Percentiles rank a stretch among this genome's conserved stretches.
Conservation (phyloP, 768 basidiomycete genomes). For the Lactarius indigo region DNA sequence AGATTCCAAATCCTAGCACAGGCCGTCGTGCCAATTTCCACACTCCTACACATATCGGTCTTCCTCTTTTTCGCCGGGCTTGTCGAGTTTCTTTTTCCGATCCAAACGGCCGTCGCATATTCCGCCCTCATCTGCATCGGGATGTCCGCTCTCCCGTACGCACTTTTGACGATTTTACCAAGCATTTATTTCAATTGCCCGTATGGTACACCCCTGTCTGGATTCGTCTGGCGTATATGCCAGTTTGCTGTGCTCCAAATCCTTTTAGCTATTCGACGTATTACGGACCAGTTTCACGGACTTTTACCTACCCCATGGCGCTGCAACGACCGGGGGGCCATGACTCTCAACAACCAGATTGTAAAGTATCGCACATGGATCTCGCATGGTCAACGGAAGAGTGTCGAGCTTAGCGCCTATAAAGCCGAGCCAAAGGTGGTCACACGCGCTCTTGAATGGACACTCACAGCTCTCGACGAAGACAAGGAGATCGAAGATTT, state of each 20-base stretch:
- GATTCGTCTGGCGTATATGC: background rate
- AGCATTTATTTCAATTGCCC: background rate
- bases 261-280: no score
- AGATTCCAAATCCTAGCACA: background rate
- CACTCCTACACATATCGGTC: constrained; percentile 5
- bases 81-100: constrained; percentile 6
- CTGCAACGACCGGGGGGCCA: no score
- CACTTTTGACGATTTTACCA: no score
- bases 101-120: background rate
- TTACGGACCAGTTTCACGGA: no score
- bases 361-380: no score
- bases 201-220: constrained; percentile 8
- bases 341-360: no score
- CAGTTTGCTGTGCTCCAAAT: background rate
- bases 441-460: constrained; percentile 3
- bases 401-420: background rate
- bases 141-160: no score
- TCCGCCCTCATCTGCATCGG: background rate
- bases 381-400: background rate
- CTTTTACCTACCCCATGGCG: no score
- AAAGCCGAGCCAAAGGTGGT: background rate
- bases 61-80: constrained; percentile 18
- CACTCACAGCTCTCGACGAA: constrained; percentile 4
- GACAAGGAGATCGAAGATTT: constrained; percentile 12
- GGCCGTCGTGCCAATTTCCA: background rate